These are phyloP conservation scores for Daldinia childiae DNA, from an alignment of 495 filamentous ascomycete species.

Conservation along the genomic window DNA sequence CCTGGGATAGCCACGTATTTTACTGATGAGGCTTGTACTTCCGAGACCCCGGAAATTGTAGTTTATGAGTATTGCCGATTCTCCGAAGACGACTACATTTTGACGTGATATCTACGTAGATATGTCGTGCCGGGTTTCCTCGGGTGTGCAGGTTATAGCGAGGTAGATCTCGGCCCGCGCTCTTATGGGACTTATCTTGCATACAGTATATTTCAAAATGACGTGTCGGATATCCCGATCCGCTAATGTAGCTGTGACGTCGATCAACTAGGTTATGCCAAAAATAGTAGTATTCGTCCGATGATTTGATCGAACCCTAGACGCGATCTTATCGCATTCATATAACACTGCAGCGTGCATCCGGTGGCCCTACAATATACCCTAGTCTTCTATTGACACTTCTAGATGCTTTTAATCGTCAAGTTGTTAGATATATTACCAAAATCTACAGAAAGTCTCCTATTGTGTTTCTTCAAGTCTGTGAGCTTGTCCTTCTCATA, in stretches of 20 bases:
- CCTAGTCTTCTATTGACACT: neutral
- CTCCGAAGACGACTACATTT: neutral
- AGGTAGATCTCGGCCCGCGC: slow-evolving; percentile 24
- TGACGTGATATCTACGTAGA: neutral
- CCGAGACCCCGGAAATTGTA: neutral
- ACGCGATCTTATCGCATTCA: slow-evolving; percentile 18
- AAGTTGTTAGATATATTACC: neutral
- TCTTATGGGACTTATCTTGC: slow-evolving; percentile 12
- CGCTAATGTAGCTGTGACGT: slow-evolving; percentile 20
- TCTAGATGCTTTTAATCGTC: neutral
- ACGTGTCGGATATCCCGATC: slow-evolving; percentile 2
- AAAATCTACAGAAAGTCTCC: neutral
- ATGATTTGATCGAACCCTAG: slow-evolving; percentile 3
- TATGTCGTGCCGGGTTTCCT: neutral
- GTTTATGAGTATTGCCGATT: neutral
- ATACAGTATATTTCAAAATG: neutral
- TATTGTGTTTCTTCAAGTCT: neutral
- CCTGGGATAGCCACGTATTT: slow-evolving; percentile 28
- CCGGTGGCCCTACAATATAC: neutral
- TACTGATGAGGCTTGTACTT: slow-evolving; percentile 6
- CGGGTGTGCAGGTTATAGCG: neutral
- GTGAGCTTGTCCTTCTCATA: neutral
- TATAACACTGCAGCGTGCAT: neutral
- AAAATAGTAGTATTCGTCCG: neutral
- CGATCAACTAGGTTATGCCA: neutral